These are phyloP conservation scores for Colletotrichum sp. DNA, from an alignment of 2,329 filamentous ascomycete species.

Conservation along the genomic window DNA sequence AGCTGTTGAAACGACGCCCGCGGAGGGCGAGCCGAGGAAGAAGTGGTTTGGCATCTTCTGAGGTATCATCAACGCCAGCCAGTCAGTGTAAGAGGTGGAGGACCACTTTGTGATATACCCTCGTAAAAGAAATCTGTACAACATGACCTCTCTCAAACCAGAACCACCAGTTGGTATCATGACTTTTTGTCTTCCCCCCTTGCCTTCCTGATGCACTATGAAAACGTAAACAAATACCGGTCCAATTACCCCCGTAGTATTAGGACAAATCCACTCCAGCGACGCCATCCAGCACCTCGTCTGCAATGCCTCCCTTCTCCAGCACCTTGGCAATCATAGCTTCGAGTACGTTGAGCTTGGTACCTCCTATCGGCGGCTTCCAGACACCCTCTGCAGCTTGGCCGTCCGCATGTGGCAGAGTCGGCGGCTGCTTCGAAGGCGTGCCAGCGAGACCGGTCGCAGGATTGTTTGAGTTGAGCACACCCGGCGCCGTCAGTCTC, in stretches of 20 bases:
- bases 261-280: constrained; percentile 75
- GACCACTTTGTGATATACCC: constrained; percentile 15
- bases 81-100: not conserved
- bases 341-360: constrained; percentile 75
- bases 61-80: constrained; percentile 9
- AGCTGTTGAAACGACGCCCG: constrained; percentile 15
- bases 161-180: constrained; percentile 17
- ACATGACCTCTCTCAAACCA: not conserved
- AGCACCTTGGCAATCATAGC: constrained; percentile 79
- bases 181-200: constrained; percentile 1
- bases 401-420: constrained; percentile 52
- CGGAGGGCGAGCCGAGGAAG: constrained; percentile 52
- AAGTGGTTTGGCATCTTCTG: constrained; percentile 88
- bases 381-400: constrained; percentile 76
- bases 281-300: constrained; percentile 84
- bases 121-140: constrained; percentile 14
- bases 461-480: constrained; percentile 68
- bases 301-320: constrained; percentile 78
- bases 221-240: not conserved
- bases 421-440: constrained; percentile 41
- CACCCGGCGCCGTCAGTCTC: constrained; percentile 72
- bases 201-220: not conserved
- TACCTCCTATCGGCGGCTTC: constrained; percentile 83
- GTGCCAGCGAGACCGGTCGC: constrained; percentile 48
- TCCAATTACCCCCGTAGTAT: not conserved